These are phyloP conservation scores for Oryza glumipatula DNA, from an alignment of 176 grass and related monocot genomes.

Conservation along the genomic window DNA sequence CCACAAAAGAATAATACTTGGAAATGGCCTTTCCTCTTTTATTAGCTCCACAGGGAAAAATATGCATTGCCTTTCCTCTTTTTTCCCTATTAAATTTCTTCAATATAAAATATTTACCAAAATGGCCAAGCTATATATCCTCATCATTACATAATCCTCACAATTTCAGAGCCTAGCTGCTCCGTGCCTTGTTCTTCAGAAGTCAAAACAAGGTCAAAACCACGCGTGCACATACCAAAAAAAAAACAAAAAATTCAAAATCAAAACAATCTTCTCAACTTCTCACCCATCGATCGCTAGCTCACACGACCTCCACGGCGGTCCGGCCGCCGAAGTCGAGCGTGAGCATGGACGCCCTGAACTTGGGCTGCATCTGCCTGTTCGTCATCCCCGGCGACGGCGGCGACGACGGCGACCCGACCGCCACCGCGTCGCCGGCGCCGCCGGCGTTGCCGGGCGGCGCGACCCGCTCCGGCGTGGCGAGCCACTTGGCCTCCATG, in stretches of 20 bases:
- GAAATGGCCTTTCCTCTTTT: too few relatives aligned
- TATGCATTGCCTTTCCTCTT: too few relatives aligned
- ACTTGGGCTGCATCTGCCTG: conserved; percentile 33
- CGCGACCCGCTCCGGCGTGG: conserved; percentile 50
- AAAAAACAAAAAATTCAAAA: neutral
- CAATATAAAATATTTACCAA: too few relatives aligned
- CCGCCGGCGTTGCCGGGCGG: neutral
- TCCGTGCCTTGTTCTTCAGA: neutral
- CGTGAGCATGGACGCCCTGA: conserved; percentile 74
- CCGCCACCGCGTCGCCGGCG: neutral
- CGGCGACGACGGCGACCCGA: neutral
- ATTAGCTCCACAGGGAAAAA: too few relatives aligned
- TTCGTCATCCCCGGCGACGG: conserved; percentile 1
- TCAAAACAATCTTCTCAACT: neutral
- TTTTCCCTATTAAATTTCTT: too few relatives aligned
- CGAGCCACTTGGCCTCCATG: conserved; percentile 81
- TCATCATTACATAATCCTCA: neutral
- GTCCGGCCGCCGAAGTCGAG: conserved; percentile 55
- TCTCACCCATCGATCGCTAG: neutral
- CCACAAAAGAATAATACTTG: too few relatives aligned
- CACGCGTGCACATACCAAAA: neutral
- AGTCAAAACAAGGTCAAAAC: neutral
- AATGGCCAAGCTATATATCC: too few relatives aligned
- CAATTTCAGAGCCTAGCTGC: neutral
- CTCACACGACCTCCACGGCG: conserved; percentile 45